Evolutionary conservation across 768 basidiomycete species (phyloP).

Genomic region (Trametes punicea): DNA sequence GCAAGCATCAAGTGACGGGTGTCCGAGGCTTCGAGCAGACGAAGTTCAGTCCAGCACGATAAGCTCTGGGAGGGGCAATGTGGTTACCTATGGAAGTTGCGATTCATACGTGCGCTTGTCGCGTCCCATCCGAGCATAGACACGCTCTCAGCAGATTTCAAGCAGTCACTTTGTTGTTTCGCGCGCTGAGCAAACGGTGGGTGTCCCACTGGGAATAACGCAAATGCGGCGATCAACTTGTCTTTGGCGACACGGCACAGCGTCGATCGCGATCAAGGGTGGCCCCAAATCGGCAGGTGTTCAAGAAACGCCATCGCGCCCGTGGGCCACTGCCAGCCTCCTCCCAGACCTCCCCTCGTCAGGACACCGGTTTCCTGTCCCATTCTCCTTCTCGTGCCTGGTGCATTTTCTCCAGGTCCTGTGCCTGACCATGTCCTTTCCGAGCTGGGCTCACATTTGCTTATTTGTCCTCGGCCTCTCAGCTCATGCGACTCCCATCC

Average conservation of each 20-base stretch:
- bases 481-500: not conserved
- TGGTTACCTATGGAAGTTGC: too few relatives aligned
- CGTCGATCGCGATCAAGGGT: constrained; percentile 1
- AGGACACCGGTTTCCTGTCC: not conserved
- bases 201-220: too few relatives aligned
- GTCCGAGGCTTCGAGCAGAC: not conserved
- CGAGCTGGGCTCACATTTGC: not conserved
- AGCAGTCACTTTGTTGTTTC: not conserved
- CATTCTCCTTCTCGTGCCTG: not conserved
- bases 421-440: not conserved
- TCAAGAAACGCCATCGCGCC: constrained; percentile 8
- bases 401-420: not conserved
- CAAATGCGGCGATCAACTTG: not conserved
- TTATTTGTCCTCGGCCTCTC: not conserved
- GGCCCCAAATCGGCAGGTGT: constrained; percentile 4
- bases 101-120: too few relatives aligned
- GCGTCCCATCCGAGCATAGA: too few relatives aligned
- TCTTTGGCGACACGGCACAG: not conserved
- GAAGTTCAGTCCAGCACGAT: not conserved
- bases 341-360: not conserved
- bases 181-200: too few relatives aligned
- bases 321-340: not conserved
- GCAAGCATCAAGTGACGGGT: not conserved
- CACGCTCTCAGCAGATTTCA: too few relatives aligned
- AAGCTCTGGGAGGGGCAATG: too few relatives aligned